phyloP scores from a whole-genome alignment of 208 protist genomes.

The Jaenimonas drosophilae region DNA sequence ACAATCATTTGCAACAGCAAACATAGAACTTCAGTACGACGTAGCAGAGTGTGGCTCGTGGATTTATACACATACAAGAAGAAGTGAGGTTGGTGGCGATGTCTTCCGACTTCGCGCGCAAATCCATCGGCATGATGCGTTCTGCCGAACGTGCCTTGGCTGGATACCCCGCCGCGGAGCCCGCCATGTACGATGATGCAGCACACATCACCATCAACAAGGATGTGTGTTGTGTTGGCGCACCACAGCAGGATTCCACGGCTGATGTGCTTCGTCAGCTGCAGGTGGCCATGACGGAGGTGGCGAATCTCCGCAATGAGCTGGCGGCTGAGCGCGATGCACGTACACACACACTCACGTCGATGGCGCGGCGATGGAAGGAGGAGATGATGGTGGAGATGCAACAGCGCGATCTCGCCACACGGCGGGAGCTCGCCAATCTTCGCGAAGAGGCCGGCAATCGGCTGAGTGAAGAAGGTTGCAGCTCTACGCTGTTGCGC shows the following conservation, averaged over 20 bases:
- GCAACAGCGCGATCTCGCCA: constrained; percentile 27
- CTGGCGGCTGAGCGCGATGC: constrained; percentile 53
- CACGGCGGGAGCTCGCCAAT: constrained; percentile 36
- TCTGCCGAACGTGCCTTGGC: no score
- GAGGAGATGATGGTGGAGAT: constrained; percentile 68
- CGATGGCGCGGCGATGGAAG: constrained; percentile 60
- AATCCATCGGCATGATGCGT: no score
- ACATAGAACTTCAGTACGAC: no score
- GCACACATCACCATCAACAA: no score
- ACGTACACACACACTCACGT: constrained; percentile 32
- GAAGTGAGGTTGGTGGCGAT: no score
- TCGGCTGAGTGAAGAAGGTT: constrained; percentile 18
- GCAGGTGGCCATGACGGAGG: constrained; percentile 37
- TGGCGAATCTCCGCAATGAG: constrained; percentile 42
- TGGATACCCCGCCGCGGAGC: no score
- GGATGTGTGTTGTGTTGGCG: no score
- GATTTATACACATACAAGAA: no score
- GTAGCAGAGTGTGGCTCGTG: no score
- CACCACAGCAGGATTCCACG: background rate
- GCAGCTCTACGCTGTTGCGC: constrained; percentile 24
- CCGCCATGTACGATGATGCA: no score
- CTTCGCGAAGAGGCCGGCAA: constrained; percentile 24
- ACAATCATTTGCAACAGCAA: background rate
- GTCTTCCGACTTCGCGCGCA: no score
- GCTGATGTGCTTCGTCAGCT: constrained; percentile 50